Percentiles rank a stretch among this genome's conserved stretches.
Conservation (phyloP, 768 basidiomycete species). For the Pisolithus sp. region DNA sequence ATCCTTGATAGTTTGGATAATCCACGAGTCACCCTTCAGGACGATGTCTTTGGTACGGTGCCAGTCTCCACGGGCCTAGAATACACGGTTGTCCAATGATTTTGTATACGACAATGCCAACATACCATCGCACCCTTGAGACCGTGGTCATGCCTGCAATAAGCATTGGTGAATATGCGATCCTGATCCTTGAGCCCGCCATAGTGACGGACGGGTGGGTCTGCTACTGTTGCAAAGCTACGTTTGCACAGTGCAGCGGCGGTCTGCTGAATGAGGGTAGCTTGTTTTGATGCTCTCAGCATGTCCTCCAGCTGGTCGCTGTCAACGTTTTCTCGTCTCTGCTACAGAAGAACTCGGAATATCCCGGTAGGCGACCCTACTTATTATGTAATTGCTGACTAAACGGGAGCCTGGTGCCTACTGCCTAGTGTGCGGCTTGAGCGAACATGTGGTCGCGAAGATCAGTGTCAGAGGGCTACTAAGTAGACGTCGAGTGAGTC, state of each 20-base stretch:
- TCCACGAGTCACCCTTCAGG: constrained; percentile 93
- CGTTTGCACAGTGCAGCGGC: constrained; percentile 13
- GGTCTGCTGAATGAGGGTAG: constrained; percentile 16
- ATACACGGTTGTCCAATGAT: background rate
- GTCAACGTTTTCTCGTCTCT: too few relatives aligned
- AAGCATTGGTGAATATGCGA: constrained; percentile 90
- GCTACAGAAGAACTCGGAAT: too few relatives aligned
- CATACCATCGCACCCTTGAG: constrained; percentile 87
- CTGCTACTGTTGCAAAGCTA: constrained; percentile 64
- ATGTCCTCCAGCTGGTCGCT: constrained; percentile 5
- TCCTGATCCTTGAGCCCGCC: constrained; percentile 94
- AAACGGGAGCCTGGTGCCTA: too few relatives aligned
- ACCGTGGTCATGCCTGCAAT: constrained; percentile 83
- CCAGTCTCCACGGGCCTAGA: constrained; percentile 92
- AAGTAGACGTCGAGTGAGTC: too few relatives aligned
- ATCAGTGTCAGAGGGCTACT: too few relatives aligned
- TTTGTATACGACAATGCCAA: constrained; percentile 1
- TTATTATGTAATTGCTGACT: too few relatives aligned
- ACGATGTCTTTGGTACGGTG: constrained; percentile 96
- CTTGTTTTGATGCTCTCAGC: constrained; percentile 24
- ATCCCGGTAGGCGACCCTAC: too few relatives aligned
- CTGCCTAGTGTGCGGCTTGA: too few relatives aligned
- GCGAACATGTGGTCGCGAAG: too few relatives aligned
- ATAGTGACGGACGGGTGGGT: constrained; percentile 85
- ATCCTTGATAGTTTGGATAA: constrained; percentile 93